Conservation (phyloP, 192 early-diverging fungal species). For the Mortierella claussenii region DNA sequence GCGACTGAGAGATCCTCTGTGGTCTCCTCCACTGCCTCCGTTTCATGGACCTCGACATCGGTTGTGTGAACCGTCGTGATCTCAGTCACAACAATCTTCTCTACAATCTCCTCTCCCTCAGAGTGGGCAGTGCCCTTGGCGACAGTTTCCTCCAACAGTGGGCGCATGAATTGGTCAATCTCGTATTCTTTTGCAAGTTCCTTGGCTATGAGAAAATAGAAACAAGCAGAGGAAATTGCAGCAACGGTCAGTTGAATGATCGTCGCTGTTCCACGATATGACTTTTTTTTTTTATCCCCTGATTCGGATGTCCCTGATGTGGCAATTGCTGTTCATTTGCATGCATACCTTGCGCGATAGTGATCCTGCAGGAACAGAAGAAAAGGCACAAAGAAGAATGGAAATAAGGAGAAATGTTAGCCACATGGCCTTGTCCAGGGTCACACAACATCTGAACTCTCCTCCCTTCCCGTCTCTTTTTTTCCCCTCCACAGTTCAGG, state of each 20-base stretch:
- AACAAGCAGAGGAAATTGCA: neutral
- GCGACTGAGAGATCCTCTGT: slow-evolving; percentile 23
- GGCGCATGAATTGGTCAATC: slow-evolving; percentile 47
- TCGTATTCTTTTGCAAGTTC: slow-evolving; percentile 43
- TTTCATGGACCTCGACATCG: neutral
- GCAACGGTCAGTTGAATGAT: no score
- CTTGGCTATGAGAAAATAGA: slow-evolving; percentile 19
- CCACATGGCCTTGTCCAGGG: slow-evolving; percentile 11
- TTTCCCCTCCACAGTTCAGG: no score
- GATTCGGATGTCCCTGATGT: no score
- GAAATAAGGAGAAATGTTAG: neutral
- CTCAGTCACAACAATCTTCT: slow-evolving; percentile 16
- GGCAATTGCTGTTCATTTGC: no score
- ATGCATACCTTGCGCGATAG: slow-evolving; percentile 35
- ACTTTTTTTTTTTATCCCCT: no score
- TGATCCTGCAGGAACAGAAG: slow-evolving; percentile 23
- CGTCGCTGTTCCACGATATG: no score
- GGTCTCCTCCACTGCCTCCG: slow-evolving; percentile 1
- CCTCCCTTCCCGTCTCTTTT: no score
- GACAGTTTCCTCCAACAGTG: slow-evolving; percentile 24
- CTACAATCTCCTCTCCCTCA: slow-evolving; percentile 15
- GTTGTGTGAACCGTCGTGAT: slow-evolving; percentile 20
- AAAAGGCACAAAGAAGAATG: neutral
- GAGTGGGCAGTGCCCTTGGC: neutral
- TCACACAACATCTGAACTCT: no score